phyloP scores from a whole-genome alignment of 2,329 filamentous ascomycete species.

The Fusarium annulatum region DNA sequence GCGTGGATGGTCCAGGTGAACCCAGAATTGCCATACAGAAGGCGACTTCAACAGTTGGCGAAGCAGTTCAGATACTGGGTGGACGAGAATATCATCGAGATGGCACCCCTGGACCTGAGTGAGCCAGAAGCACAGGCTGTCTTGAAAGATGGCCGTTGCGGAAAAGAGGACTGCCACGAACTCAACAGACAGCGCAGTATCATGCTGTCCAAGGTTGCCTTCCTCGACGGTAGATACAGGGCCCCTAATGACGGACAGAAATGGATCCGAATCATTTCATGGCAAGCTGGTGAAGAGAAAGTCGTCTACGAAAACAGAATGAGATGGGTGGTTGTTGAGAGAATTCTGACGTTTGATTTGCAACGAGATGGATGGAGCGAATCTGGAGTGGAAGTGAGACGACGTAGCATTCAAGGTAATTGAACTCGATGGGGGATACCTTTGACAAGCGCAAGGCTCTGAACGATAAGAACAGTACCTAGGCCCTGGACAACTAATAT shows the following conservation, averaged over 20 bases:
- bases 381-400: constrained; percentile 40
- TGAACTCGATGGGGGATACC: background rate
- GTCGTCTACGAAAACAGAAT: constrained; percentile 48
- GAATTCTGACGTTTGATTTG: constrained; percentile 52
- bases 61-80: constrained; percentile 55
- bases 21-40: constrained; percentile 44
- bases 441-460: background rate
- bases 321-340: constrained; percentile 54
- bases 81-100: constrained; percentile 52
- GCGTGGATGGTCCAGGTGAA: constrained; percentile 52
- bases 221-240: constrained; percentile 51
- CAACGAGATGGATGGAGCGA: constrained; percentile 50
- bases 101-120: constrained; percentile 49
- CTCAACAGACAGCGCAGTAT: constrained; percentile 51
- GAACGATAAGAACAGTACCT: background rate
- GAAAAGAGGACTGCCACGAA: constrained; percentile 49
- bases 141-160: constrained; percentile 51
- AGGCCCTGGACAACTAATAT: background rate
- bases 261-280: constrained; percentile 51
- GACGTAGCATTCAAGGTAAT: constrained; percentile 21
- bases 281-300: constrained; percentile 45
- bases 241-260: constrained; percentile 37
- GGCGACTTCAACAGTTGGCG: constrained; percentile 48
- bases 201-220: constrained; percentile 53
- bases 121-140: constrained; percentile 51